phyloP scores from a whole-genome alignment of 106 monocot genomes.

The Apostasia shenzhenica region DNA sequence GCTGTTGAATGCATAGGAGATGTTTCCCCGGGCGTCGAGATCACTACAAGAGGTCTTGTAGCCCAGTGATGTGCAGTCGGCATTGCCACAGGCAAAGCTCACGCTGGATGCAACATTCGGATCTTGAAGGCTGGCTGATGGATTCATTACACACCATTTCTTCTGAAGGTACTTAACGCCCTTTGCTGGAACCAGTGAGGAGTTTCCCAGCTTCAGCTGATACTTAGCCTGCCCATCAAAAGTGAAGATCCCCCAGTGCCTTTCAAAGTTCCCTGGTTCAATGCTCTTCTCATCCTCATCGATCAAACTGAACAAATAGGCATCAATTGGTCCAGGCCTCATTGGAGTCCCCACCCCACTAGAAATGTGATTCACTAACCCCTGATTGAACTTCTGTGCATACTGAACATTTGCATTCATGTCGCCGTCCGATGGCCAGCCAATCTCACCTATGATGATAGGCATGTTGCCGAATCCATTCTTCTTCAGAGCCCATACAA shows the following conservation, averaged over 20 bases:
- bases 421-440: constrained; percentile 91
- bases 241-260: constrained; percentile 79
- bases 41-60: constrained; percentile 64
- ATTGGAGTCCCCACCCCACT: constrained; percentile 62
- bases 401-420: constrained; percentile 49
- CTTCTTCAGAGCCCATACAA: constrained; percentile 67
- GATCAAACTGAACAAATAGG: constrained; percentile 75
- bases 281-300: constrained; percentile 88
- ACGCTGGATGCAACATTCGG: constrained; percentile 41
- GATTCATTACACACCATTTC: constrained; percentile 77
- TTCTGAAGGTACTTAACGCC: constrained; percentile 44
- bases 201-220: constrained; percentile 35
- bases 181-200: constrained; percentile 42
- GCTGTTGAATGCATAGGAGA: constrained; percentile 85
- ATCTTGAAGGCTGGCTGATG: constrained; percentile 39
- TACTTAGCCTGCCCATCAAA: constrained; percentile 70
- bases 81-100: constrained; percentile 66
- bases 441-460: constrained; percentile 73
- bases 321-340: constrained; percentile 58
- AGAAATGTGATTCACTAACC: constrained; percentile 47
- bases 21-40: constrained; percentile 61
- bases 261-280: constrained; percentile 80
- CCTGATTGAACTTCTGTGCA: constrained; percentile 72
- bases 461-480: constrained; percentile 71
- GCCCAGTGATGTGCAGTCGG: constrained; percentile 82